Percentiles rank a stretch among this genome's conserved stretches.
phyloP scores from a whole-genome alignment of 2,329 filamentous ascomycete genomes.

The Nemania serpens region DNA sequence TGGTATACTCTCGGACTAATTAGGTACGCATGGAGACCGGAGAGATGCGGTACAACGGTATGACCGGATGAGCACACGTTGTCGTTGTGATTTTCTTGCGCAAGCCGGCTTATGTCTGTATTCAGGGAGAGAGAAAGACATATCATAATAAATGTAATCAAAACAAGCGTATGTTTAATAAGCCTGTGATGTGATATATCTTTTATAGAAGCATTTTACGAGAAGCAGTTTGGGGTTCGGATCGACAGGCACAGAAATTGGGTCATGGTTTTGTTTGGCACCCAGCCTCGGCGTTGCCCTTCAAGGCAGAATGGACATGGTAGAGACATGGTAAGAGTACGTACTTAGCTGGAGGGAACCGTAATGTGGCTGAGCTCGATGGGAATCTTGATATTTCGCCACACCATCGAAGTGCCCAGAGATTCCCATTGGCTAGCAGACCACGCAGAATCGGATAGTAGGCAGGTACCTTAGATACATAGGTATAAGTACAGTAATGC shows the following conservation, averaged over 20 bases:
- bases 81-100: background rate
- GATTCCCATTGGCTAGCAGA: background rate
- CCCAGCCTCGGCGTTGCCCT: background rate
- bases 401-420: background rate
- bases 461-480: too few species aligned
- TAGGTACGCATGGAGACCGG: background rate
- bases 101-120: background rate
- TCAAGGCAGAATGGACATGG: conserved; percentile 25
- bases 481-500: too few species aligned
- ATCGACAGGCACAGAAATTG: background rate
- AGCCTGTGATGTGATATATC: too few species aligned
- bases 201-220: too few species aligned
- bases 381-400: conserved; percentile 14
- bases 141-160: too few species aligned
- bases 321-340: too few species aligned
- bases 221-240: too few species aligned
- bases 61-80: background rate
- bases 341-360: too few species aligned
- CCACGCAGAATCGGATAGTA: too few species aligned
- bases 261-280: background rate
- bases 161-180: too few species aligned
- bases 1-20: background rate
- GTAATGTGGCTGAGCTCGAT: conserved; percentile 21
- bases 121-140: background rate
- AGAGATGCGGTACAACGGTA: background rate